Base-by-base conservation (phyloP, 2,329 filamentous ascomycete genomes). In the Monosporascus sp. region DNA sequence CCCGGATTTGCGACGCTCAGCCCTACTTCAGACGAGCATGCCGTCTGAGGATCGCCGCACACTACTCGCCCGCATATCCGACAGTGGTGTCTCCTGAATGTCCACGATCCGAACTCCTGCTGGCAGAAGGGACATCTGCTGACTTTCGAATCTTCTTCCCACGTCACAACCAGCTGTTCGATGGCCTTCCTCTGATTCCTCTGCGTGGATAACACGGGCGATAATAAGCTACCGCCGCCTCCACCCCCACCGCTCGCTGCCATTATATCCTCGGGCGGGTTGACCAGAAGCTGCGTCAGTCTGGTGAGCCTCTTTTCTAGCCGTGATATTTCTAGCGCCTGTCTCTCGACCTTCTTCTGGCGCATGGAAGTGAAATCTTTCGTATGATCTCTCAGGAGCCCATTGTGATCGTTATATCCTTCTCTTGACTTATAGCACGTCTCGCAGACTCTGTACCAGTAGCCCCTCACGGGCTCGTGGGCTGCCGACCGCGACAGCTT, bases 341-440 rank as follows among this genome's bases (percentile, higher is more conserved):
- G 85, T 58, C 91, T 87, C 65, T 97, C 92, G 0, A 97, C 85
- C 39, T 78, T 89, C 59, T 85, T 88, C 62, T 87, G 82, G 54
- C 94, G 78, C n/a, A 88, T 79, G 3, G 79, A 78, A 14, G 78
- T 72, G 62, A 99, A 97, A 3, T 75, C 74, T n/a, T 75, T 73
- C 3, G 83, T 91, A 62, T 91, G 88, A 62, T 96, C 86, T 55
- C 84, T 77, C 53, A 85, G 75, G 2, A 86, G 69, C 1, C 91
- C 89, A 52, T 81, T 82, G 62, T 93, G 88, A 64, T 99, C 92
- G 66, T 95, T 96, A 71, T 99, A 99, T 3, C 94, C 94, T 25
- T 92, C 90, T 63, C 94, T 83, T 49, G 91, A 96, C 74, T 97
- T 97, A 74, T 94, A 99, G 72, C 94, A 99, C n/a, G 94, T 97